A percentile compares a stretch with the other conserved stretches of the same genome.
Conservation (phyloP, 306 rosid genomes). For the Fagus sylvatica region DNA sequence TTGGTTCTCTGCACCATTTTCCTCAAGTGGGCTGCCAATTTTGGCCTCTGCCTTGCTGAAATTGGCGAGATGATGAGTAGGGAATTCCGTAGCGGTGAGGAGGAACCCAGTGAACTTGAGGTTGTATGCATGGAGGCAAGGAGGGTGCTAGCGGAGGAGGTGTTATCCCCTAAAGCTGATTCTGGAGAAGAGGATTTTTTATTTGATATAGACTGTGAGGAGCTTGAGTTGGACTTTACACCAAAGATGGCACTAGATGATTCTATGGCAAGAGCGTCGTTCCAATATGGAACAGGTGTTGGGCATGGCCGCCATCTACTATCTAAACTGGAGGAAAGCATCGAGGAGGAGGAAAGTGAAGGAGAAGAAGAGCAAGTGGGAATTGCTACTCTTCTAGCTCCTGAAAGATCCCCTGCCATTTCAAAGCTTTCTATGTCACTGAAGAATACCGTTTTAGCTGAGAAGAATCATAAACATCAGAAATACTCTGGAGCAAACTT, state of each 20-base stretch:
- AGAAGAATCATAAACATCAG: constrained; percentile 54
- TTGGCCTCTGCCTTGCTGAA: constrained; percentile 87
- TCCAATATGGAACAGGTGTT: constrained; percentile 40
- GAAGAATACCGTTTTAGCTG: constrained; percentile 54
- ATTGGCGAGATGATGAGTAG: constrained; percentile 99
- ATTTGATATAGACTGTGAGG: constrained; percentile 78
- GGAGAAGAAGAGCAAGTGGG: constrained; percentile 54
- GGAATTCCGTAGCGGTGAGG: constrained; percentile 81
- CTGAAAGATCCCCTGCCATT: constrained; percentile 39
- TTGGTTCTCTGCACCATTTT: constrained; percentile 86
- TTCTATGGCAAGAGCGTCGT: constrained; percentile 36
- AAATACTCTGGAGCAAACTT: constrained; percentile 47
- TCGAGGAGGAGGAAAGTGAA: constrained; percentile 63
- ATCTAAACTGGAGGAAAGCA: constrained; percentile 79
- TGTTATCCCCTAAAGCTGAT: constrained; percentile 56
- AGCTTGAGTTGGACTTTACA: constrained; percentile 35
- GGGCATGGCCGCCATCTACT: constrained; percentile 58
- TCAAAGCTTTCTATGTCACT: constrained; percentile 63
- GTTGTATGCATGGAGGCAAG: constrained; percentile 84
- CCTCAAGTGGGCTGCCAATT: constrained; percentile 78
- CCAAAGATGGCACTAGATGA: constrained; percentile 44
- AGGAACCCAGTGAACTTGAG: constrained; percentile 97
- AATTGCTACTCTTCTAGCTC: constrained; percentile 23
- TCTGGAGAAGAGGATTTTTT: constrained; percentile 51
- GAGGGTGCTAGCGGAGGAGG: constrained; percentile 68